Evolutionary conservation across 306 rosid genomes (phyloP).

Genomic region (Fragaria ananassa): DNA sequence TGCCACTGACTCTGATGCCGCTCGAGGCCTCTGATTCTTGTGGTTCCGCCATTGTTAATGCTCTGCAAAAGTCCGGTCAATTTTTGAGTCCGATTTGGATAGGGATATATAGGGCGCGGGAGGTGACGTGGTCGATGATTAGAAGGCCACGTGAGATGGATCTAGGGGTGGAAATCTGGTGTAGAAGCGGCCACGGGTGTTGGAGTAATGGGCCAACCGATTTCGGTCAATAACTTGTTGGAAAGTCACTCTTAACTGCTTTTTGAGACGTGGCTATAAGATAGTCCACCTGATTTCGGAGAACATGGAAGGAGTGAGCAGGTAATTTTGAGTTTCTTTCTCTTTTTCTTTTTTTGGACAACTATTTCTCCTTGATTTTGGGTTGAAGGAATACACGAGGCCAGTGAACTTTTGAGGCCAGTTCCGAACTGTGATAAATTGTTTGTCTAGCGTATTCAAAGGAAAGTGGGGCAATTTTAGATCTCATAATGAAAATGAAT

Average conservation of each 20-base stretch:
- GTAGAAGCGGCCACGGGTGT: constrained; percentile 14
- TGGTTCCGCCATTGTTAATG: constrained; percentile 47
- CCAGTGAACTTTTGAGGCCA: too few species aligned
- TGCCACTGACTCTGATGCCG: constrained; percentile 57
- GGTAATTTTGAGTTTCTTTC: background rate
- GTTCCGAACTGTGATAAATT: too few species aligned
- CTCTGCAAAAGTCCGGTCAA: constrained; percentile 1
- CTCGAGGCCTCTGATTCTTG: constrained; percentile 5
- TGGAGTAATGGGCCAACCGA: constrained; percentile 5
- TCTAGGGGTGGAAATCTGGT: background rate
- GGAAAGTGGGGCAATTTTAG: too few species aligned
- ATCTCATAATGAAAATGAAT: too few species aligned
- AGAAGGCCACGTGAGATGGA: constrained; percentile 12
- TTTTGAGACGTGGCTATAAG: background rate
- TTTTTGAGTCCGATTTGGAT: constrained; percentile 6
- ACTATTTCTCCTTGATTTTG: too few species aligned
- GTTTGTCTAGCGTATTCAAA: too few species aligned
- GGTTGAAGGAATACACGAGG: too few species aligned
- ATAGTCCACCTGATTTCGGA: background rate
- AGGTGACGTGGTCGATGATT: background rate
- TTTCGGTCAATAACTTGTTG: background rate
- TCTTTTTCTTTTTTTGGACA: too few species aligned
- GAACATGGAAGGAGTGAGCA: background rate
- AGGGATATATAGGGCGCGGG: background rate
- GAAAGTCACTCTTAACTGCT: background rate